Evolutionary conservation across 1,284 basidiomycete genomes (phyloP), one percentile per base, ranked within the genome.

Genomic region (Fomitopsis palustris): DNA sequence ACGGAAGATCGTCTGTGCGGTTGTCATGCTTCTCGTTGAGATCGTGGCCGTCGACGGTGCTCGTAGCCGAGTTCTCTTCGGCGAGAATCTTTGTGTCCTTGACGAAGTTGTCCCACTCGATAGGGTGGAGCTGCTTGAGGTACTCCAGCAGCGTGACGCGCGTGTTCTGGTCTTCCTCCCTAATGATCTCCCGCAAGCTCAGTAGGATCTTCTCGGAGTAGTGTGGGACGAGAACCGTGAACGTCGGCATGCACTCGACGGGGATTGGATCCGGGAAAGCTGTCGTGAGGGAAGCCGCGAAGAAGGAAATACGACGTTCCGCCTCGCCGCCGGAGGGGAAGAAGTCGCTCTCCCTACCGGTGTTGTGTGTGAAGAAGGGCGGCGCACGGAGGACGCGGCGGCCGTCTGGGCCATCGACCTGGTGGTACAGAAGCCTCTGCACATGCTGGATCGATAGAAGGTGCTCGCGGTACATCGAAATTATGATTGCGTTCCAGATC

Each of bases 51-150:
- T 89, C 88, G 55, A 83, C 83, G 56, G 65, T 65, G 27, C 60
- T 67, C 59, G 64, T 62, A 77, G 81, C 65, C 58, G 80, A 78
- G 35, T 88, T 87, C 75, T 99, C 97, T 68, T 98, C 97, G 2
- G 95, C 95, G 54, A 99, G 81, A 64, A 99, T 99, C 83, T 99
- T 99, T 69, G 97, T 99, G 74, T 99, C 97, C 80, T 98, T 96
- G 68, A 99, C 97, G 71, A 99, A 99, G 77, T 99, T 99, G 79
- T 98, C 96, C 97, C 97, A 99, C 74, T 99, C 97, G 62, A 98
- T 83, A n/a, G 96, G 96, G 74, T 99, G 96, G 42, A 99, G 83
- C 75, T 99, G 96, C 78, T 99, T 99, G 72, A 99, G 83, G 75
- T 99, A 98, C 75, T 97, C 95, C 63, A 98, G 82, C 23, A 97